Percentiles rank a stretch among this genome's conserved stretches.
These are phyloP conservation scores for Phytophthora aleatoria DNA, from an alignment of 352 stramenopile genomes.

Conservation along the genomic window DNA sequence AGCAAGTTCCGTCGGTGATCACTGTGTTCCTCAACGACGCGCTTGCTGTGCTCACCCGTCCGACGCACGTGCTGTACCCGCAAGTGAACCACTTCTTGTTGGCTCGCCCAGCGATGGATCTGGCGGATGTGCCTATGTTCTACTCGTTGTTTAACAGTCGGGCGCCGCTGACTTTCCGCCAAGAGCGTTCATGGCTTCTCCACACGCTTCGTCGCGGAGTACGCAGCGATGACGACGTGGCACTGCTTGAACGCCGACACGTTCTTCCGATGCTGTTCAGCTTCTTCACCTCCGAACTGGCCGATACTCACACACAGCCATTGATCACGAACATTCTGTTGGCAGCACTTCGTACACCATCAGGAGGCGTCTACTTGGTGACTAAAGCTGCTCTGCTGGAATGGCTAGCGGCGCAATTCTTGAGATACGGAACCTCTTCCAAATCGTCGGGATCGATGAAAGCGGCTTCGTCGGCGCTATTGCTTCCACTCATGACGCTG, in stretches of 20 bases:
- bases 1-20: constrained; percentile 72
- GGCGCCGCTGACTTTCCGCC: constrained; percentile 68
- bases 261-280: constrained; percentile 83
- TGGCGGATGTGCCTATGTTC: constrained; percentile 88
- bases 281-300: constrained; percentile 79
- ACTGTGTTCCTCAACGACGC: constrained; percentile 86
- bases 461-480: constrained; percentile 25
- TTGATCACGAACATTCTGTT: constrained; percentile 71
- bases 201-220: constrained; percentile 76
- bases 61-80: constrained; percentile 74
- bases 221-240: constrained; percentile 65
- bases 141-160: constrained; percentile 88
- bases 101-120: constrained; percentile 74
- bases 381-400: constrained; percentile 68
- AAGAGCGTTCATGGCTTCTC: constrained; percentile 86
- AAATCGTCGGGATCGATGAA: constrained; percentile 20
- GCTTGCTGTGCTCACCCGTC: constrained; percentile 67
- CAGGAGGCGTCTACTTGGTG: constrained; percentile 58
- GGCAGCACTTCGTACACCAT: constrained; percentile 49
- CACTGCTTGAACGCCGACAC: constrained; percentile 74
- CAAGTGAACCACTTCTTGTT: constrained; percentile 88
- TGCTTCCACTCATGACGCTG: constrained; percentile 50
- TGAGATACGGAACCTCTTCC: constrained; percentile 19
- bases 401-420: constrained; percentile 57
- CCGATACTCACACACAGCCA: constrained; percentile 77